Evolutionary conservation across 73 alveolate genomes (phyloP), one percentile per base, ranked within the genome.

Genomic region (Effrenium voratum): DNA sequence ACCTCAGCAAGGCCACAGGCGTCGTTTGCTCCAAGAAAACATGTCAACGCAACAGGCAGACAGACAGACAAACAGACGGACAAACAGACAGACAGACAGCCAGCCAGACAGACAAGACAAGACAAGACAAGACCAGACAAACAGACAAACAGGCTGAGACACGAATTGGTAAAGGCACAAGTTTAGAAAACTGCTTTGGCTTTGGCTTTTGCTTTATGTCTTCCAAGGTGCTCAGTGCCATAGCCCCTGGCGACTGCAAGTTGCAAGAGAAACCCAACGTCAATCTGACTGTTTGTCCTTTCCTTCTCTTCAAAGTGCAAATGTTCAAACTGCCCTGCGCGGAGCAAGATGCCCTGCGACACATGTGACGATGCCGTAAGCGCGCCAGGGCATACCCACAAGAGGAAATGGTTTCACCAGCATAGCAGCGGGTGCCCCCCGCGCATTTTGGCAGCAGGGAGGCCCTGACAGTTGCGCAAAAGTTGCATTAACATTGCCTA

Each of bases 341-440:
- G n/a, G n/a, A n/a, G n/a, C n/a, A n/a, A n/a, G n/a, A n/a, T n/a
- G n/a, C n/a, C n/a, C n/a, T n/a, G n/a, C n/a, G n/a, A n/a, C n/a
- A n/a, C n/a, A n/a, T n/a, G n/a, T n/a, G n/a, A n/a, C n/a, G n/a
- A n/a, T n/a, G n/a, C n/a, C n/a, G n/a, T n/a, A n/a, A n/a, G n/a
- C n/a, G n/a, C n/a, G n/a, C n/a, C 80, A 38, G 15, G 22, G 47
- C 80, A 43, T 63, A 24, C 88, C 88, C 88, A 63, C 88, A 77
- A 63, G 43, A 44, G 88, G 88, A 12, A 63, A 77, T 77, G 88
- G 66, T 44, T 63, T 77, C 66, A 30, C 66, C 16, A 41, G 88
- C 88, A 4, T 77, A 77, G 88, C 88, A 77, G 10, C 88, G 88
- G 44, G 43, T 63, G 88, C 88, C 88, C 41, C 66, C 88, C n/a